Evolutionary conservation across 129 eudicot species (phyloP), one percentile per base, ranked within the genome.

Genomic region (Kitagawia praeruptora): DNA sequence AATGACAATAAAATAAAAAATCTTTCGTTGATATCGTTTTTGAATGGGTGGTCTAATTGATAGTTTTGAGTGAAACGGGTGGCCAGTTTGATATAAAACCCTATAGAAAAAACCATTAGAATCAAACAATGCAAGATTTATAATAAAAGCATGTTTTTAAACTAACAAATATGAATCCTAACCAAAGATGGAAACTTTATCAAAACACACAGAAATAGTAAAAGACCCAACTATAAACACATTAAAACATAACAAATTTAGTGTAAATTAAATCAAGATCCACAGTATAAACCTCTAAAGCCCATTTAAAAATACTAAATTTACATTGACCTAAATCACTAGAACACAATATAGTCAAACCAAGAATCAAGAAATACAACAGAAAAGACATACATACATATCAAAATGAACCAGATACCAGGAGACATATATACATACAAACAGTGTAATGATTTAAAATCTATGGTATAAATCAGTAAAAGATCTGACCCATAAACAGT

Each of bases 401-500:
- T n/a, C 34, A 25, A 61, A 61, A 61, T 61, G 69, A 61, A 6
- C 34, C 34, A 61, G 69, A 61, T 46, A 61, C 1, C 69, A 9
- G 69, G 10, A 61, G 34, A n/a, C 13, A 56, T 7, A 8, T 9
- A 25, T 25, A 61, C 69, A 39, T 61, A 44, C 21, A 69, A 69
- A 70, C 25, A 51, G 58, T 51, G 2, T 51, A 51, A 66, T 31
- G 73, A 37, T 19, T 37, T 3, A 5, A 56, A 1, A 64, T 40
- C 23, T 38, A 14, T 78, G 48, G 25, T 28, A 77, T 11, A 63
- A 1, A 58, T 41, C 74, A 56, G 28, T 41, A 19, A 27, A 69
- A 63, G 58, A 78, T 64, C 81, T 28, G 71, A 40, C 81, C 61
- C 61, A 78, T 39, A 44, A 81, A 63, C 37, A 80, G 44, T 23